phyloP scores from a whole-genome alignment of 106 monocot species.

The Chionographis japonica region DNA sequence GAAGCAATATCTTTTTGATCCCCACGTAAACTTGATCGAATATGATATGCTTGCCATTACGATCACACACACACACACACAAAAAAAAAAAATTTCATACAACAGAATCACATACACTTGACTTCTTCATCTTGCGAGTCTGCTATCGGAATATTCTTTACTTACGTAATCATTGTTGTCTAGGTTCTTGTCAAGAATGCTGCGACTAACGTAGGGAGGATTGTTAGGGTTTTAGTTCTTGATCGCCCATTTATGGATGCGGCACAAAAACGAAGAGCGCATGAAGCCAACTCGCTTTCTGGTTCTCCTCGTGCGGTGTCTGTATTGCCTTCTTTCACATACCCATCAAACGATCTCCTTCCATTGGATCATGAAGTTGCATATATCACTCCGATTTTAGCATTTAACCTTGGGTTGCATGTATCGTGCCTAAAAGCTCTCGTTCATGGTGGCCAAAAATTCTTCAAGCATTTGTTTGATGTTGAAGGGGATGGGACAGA shows the following conservation, averaged over 20 bases:
- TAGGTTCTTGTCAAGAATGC: conserved; percentile 83
- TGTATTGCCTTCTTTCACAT: conserved; percentile 45
- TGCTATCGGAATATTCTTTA: no score
- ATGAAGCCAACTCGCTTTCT: neutral
- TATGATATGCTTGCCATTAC: no score
- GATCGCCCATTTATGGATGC: conserved; percentile 27
- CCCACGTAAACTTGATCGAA: no score
- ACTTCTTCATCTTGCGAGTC: no score
- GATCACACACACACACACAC: no score
- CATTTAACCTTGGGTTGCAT: conserved; percentile 89
- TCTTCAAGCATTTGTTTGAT: conserved; percentile 39
- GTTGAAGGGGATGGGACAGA: conserved; percentile 9
- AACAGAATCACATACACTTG: no score
- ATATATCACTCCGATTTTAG: conserved; percentile 68
- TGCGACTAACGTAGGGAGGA: conserved; percentile 51
- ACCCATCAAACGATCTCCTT: conserved; percentile 10
- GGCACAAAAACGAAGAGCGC: conserved; percentile 2
- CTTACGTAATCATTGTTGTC: neutral
- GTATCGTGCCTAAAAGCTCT: conserved; percentile 56
- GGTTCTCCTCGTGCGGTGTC: conserved; percentile 19
- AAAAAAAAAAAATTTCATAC: no score
- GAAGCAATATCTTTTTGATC: no score
- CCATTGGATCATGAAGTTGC: conserved; percentile 38
- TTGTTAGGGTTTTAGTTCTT: conserved; percentile 60
- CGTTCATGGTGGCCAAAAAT: conserved; percentile 35